Evolutionary conservation across 2,329 filamentous ascomycete species (phyloP).

Genomic region (Penicillium psychrosexuale): DNA sequence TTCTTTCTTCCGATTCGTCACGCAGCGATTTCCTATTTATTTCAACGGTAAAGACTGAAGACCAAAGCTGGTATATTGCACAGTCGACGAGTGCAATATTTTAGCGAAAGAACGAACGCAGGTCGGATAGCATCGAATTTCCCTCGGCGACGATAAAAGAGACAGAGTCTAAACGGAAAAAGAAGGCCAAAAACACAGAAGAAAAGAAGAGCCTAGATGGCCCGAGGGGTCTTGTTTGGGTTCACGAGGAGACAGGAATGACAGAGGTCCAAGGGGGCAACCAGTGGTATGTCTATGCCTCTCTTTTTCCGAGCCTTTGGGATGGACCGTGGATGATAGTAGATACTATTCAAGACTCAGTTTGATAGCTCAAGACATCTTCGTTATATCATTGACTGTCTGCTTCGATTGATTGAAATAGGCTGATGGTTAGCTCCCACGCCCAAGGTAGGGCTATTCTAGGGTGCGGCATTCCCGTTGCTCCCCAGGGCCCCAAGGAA

Average conservation of each 20-base stretch:
- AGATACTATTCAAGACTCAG: background rate
- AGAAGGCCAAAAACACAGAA: slow-evolving; percentile 12
- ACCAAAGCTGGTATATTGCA: background rate
- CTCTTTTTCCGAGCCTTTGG: background rate
- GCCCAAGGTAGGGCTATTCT: slow-evolving; percentile 5
- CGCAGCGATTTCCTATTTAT: background rate
- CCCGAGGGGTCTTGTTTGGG: slow-evolving; percentile 23
- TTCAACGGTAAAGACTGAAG: slow-evolving; percentile 12
- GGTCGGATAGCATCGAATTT: slow-evolving; percentile 56
- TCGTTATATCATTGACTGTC: too few species aligned
- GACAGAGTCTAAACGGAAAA: slow-evolving; percentile 12
- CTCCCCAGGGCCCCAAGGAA: slow-evolving; percentile 21
- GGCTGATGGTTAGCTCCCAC: background rate
- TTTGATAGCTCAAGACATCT: background rate
- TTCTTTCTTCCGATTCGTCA: background rate
- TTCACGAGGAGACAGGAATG: slow-evolving; percentile 23
- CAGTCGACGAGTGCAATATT: slow-evolving; percentile 14
- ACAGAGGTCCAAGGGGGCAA: slow-evolving; percentile 21
- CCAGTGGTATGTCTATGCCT: slow-evolving; percentile 21
- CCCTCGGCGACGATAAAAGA: slow-evolving; percentile 13
- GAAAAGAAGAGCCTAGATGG: slow-evolving; percentile 27
- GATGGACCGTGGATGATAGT: background rate
- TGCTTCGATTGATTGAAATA: background rate
- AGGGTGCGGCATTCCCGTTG: slow-evolving; percentile 19
- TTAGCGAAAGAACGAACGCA: slow-evolving; percentile 25